Evolutionary conservation across 2,329 filamentous ascomycete genomes (phyloP).

Genomic region (Thielaviopsis cerberus): DNA sequence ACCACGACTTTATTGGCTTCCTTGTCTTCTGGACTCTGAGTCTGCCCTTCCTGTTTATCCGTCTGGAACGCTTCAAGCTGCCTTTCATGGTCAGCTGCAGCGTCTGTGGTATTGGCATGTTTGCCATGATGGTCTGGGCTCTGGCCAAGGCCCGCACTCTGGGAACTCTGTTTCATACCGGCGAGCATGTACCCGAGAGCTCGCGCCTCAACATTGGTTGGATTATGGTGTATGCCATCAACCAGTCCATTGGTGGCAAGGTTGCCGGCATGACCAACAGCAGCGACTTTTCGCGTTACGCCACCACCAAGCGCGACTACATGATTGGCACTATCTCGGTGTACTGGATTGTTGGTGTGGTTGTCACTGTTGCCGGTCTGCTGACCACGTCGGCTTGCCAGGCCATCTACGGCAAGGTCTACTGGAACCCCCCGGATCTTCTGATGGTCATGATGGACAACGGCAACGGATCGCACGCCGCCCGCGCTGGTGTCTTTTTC

Average conservation of each 20-base stretch:
- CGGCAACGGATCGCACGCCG: conserved; percentile 13
- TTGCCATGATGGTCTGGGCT: conserved; percentile 30
- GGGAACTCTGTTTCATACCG: conserved; percentile 23
- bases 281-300: conserved; percentile 17
- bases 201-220: conserved; percentile 14
- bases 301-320: conserved; percentile 14
- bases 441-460: conserved; percentile 16
- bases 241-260: conserved; percentile 16
- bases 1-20: conserved; percentile 29
- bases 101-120: conserved; percentile 27
- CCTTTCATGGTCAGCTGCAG: conserved; percentile 26
- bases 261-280: conserved; percentile 18
- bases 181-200: conserved; percentile 12
- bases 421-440: conserved; percentile 12
- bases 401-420: conserved; percentile 13
- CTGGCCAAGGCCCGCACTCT: conserved; percentile 25
- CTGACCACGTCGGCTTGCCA: conserved; percentile 17
- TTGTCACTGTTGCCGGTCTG: conserved; percentile 16
- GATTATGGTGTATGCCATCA: conserved; percentile 19
- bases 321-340: conserved; percentile 16
- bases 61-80: conserved; percentile 29
- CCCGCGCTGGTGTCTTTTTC: conserved; percentile 17
- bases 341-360: conserved; percentile 17
- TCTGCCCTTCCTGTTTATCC: conserved; percentile 29
- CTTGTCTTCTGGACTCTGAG: conserved; percentile 33